Evolutionary conservation across 495 filamentous ascomycete genomes (phyloP).

Genomic region (Eremomyces bilateralis): DNA sequence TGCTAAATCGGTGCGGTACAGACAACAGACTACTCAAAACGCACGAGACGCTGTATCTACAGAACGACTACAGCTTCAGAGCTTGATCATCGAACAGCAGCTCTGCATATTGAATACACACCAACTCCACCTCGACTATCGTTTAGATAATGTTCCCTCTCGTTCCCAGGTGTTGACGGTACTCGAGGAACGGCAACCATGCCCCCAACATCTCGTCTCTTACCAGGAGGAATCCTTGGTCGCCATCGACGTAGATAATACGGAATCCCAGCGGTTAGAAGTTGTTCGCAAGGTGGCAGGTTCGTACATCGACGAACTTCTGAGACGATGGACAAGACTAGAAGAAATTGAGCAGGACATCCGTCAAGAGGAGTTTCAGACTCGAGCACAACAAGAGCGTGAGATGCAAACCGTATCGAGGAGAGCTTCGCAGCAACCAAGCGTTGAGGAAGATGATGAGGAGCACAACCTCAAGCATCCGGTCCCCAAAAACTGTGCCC

Average conservation of each 20-base stretch:
- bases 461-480: not conserved
- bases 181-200: not conserved
- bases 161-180: not conserved
- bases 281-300: conserved; percentile 19
- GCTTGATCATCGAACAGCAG: not conserved
- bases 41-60: not conserved
- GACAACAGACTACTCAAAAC: not conserved
- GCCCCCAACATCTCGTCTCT: not conserved
- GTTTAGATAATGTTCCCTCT: not conserved
- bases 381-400: no score
- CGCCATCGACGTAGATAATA: not conserved
- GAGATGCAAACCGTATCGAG: no score
- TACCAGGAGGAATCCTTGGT: not conserved
- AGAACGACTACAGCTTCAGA: not conserved
- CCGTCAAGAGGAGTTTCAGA: not conserved
- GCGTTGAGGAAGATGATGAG: not conserved
- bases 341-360: conserved; percentile 2
- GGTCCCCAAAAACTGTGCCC: not conserved
- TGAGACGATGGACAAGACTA: conserved; percentile 18
- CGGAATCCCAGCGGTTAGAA: not conserved
- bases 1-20: no score
- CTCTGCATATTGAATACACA: not conserved
- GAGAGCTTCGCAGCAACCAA: no score
- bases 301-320: conserved; percentile 18
- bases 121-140: not conserved